These are phyloP conservation scores for Schwanniomyces yamadae DNA, from an alignment of 805 yeast species.

Conservation along the genomic window DNA sequence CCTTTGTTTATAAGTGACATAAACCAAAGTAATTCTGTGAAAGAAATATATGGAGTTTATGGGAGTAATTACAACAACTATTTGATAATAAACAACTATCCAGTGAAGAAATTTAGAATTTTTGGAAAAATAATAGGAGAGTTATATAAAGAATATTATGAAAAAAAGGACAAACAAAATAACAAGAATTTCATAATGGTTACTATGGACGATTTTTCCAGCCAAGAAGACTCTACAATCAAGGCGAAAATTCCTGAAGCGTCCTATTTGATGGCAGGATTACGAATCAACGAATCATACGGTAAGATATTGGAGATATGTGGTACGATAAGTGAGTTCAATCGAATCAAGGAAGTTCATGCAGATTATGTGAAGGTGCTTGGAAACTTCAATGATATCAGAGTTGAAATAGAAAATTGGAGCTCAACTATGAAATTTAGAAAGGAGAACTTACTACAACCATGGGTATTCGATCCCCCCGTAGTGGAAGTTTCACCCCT, in stretches of 20 bases:
- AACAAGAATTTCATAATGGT: slow-evolving; percentile 16
- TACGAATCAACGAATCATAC: slow-evolving; percentile 15
- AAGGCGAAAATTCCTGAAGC: slow-evolving; percentile 17
- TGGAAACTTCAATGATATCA: slow-evolving; percentile 18
- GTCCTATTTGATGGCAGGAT: slow-evolving; percentile 13
- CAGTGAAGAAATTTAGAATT: slow-evolving; percentile 23
- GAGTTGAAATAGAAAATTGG: slow-evolving; percentile 31
- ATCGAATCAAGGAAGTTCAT: slow-evolving; percentile 9
- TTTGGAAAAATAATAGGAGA: slow-evolving; percentile 30
- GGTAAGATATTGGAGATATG: slow-evolving; percentile 26
- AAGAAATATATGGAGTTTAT: slow-evolving; percentile 18
- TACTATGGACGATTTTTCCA: slow-evolving; percentile 36
- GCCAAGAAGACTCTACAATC: slow-evolving; percentile 23
- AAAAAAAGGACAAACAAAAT: background rate
- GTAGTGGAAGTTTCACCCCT: too few relatives aligned
- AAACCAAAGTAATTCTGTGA: slow-evolving; percentile 8
- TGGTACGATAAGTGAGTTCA: slow-evolving; percentile 14
- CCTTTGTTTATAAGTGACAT: slow-evolving; percentile 35
- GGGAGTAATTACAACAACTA: slow-evolving; percentile 10
- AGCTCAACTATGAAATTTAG: slow-evolving; percentile 19
- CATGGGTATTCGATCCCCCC: slow-evolving; percentile 26
- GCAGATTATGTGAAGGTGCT: slow-evolving; percentile 11
- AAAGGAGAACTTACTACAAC: slow-evolving; percentile 13
- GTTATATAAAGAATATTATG: slow-evolving; percentile 12
- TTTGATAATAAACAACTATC: slow-evolving; percentile 32